Percentiles rank a stretch among this genome's conserved stretches.
These are phyloP conservation scores for Komagataella pastoris DNA, from an alignment of 805 yeast genomes.

Conservation along the genomic window DNA sequence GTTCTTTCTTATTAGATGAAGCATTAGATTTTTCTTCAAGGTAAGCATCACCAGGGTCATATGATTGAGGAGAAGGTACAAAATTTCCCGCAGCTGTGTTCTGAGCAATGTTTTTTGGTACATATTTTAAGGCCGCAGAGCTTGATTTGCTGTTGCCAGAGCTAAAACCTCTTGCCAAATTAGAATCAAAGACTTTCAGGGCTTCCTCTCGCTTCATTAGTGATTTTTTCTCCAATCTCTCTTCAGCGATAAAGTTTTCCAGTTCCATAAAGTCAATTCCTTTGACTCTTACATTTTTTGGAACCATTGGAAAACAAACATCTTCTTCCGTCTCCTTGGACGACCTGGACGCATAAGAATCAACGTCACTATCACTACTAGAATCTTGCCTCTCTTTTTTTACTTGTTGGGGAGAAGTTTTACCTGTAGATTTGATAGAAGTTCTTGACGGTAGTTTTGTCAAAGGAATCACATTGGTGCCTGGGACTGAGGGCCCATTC, in stretches of 20 bases:
- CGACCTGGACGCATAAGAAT: constrained; percentile 61
- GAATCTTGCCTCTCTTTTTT: constrained; percentile 64
- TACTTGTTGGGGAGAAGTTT: constrained; percentile 76
- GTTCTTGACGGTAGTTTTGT: constrained; percentile 18
- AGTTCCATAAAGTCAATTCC: constrained; percentile 89
- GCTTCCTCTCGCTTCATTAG: constrained; percentile 19
- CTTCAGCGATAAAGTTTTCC: constrained; percentile 64
- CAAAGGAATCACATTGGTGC: constrained; percentile 47
- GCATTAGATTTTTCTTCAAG: constrained; percentile 3
- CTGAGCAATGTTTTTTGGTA: constrained; percentile 58
- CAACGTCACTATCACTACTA: constrained; percentile 27
- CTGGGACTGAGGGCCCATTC: constrained; percentile 10
- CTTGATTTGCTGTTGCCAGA: constrained; percentile 24
- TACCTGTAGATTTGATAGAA: constrained; percentile 81
- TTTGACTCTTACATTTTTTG: constrained; percentile 42
- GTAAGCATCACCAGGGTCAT: neutral
- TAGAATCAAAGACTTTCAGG: constrained; percentile 8
- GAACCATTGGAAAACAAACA: constrained; percentile 90
- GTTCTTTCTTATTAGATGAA: constrained; percentile 3
- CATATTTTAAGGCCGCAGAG: constrained; percentile 48
- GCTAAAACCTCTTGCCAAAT: constrained; percentile 44
- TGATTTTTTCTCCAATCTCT: constrained; percentile 33
- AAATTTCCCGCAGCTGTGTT: constrained; percentile 29
- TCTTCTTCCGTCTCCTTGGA: constrained; percentile 93
- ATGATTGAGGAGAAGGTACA: constrained; percentile 4